Base-by-base conservation (phyloP, 495 filamentous ascomycete genomes). In the Lophiostoma macrostomum region DNA sequence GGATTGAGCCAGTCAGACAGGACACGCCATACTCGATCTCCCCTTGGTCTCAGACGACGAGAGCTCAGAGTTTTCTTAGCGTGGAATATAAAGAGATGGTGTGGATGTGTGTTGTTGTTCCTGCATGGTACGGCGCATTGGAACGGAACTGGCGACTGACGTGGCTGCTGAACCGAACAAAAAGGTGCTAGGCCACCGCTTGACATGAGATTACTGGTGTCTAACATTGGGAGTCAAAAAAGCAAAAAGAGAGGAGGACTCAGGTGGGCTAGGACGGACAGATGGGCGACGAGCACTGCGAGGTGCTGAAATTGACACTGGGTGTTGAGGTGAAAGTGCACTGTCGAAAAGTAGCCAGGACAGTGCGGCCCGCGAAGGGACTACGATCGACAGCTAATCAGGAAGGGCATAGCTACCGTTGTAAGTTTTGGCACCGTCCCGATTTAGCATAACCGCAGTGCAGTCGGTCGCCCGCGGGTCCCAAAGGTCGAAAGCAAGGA, bases 81-180 rank as follows among this genome's bases (percentile, higher is more conserved):
- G 57, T 32, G 37, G 30, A 20, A 44, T 16, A 25, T 44, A 31
- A 22, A 56, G 48, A 45, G 38, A 52, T 37, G 50, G 37, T 39
- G 34, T 47, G 46, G 52, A 35, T 30, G 14, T 50, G 56, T 45
- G 23, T 35, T 53, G 58, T 28, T 61, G 58, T 61, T 61, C 58
- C 58, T 61, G 58, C 58, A 61, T 51, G 45, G 37, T 19, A 25
- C 52, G 19, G 8, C 39, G 39, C 31, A 36, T 51, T 37, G 49
- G 51, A 52, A 46, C 57, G 45, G 50, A 59, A 44, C 51, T 61
- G 58, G 57, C 58, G 58, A 44, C 51, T 61, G 58, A 61, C 58
- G 58, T 61, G 58, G 58, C 58, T n/a, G n/a, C n/a, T 57, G 53
- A 22, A 42, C 34, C 28, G 31, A 43, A 41, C 4, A 24, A 45